Evolutionary conservation across 1,284 basidiomycete species (phyloP), one percentile per base, ranked within the genome.

Genomic region (Rhodotorula sp.): DNA sequence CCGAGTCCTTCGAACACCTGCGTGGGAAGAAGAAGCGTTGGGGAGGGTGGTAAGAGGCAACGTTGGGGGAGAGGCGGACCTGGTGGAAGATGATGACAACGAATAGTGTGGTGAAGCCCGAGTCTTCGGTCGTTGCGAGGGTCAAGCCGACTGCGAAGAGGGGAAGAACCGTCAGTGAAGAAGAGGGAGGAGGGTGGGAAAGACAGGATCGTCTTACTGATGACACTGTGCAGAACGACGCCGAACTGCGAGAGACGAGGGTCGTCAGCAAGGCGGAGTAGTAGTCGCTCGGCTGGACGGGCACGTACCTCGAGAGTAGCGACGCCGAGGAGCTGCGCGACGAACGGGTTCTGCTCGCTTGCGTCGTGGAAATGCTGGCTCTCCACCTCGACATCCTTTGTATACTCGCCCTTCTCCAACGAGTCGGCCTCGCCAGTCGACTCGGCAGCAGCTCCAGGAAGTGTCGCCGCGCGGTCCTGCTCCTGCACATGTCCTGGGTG

Each of bases 1-100:
- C 91, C 94, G 60, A 95, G 86, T 34, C 92, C 93, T 79, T 95
- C 93, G 76, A 95, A 95, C 69, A 86, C 59, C 58, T 77, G 78
- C 81, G 66, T 77, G 76, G 15, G 70, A 76, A 24, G 76, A 70
- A 0, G 74, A 0, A n/a, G n/a, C n/a, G n/a, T n/a, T n/a, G 19
- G 56, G 27, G 44, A 7, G 32, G 11, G 13, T 34, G 24, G 46
- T 19, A 30, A 68, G 61, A 9, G 75, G 19, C 11, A 7, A 7
- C 39, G 7, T 36, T 9, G 34, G 77, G 17, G 78, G 66, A 62
- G 75, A 68, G 77, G 27, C 59, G 27, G 0, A 70, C 72, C 55
- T 57, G 71, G 49, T 70, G 68, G 64, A 70, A 70, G 59, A 95
- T 83, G 74, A 99, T 82, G 67, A 99, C 94, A 71, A 94, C 83